These are phyloP conservation scores for Lepiota venenata DNA, from an alignment of 768 basidiomycete genomes.

Conservation along the genomic window DNA sequence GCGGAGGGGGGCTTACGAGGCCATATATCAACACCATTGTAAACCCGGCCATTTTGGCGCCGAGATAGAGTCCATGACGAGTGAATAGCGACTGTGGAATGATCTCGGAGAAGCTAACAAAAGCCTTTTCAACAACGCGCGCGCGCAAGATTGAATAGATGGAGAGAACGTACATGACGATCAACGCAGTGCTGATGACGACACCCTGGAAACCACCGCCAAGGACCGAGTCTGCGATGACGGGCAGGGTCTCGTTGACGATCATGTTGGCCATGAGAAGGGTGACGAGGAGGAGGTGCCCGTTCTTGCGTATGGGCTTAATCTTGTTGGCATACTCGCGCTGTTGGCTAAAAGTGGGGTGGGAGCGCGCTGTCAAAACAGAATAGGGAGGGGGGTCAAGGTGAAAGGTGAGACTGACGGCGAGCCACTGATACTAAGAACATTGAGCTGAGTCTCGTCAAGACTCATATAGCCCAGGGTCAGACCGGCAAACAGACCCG, in stretches of 20 bases:
- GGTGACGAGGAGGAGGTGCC: conserved; percentile 79
- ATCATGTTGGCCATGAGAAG: conserved; percentile 90
- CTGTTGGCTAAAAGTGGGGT: conserved; percentile 54
- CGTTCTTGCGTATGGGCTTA: conserved; percentile 81
- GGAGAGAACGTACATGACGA: conserved; percentile 70
- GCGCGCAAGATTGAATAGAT: background rate
- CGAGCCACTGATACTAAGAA: conserved; percentile 81
- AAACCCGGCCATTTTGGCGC: conserved; percentile 79
- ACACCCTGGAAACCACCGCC: conserved; percentile 80
- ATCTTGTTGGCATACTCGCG: conserved; percentile 81
- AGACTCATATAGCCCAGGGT: conserved; percentile 92
- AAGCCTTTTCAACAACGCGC: conserved; percentile 8
- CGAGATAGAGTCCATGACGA: conserved; percentile 84
- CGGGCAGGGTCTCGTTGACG: conserved; percentile 82
- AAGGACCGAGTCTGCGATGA: conserved; percentile 77
- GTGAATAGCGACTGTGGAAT: conserved; percentile 93
- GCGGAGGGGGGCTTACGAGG: conserved; percentile 41
- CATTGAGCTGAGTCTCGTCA: conserved; percentile 89
- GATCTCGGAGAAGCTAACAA: conserved; percentile 78
- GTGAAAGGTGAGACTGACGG: conserved; percentile 44
- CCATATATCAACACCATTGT: conserved; percentile 66
- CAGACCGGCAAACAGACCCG: conserved; percentile 87
- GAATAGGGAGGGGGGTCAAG: background rate
- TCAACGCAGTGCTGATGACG: conserved; percentile 77
- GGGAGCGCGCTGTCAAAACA: no score